A percentile compares a stretch with the other conserved stretches of the same genome.
Evolutionary conservation across 371 early-diverging fungal genomes (phyloP).

Genomic region (Quaeritorhiza haematococci): DNA sequence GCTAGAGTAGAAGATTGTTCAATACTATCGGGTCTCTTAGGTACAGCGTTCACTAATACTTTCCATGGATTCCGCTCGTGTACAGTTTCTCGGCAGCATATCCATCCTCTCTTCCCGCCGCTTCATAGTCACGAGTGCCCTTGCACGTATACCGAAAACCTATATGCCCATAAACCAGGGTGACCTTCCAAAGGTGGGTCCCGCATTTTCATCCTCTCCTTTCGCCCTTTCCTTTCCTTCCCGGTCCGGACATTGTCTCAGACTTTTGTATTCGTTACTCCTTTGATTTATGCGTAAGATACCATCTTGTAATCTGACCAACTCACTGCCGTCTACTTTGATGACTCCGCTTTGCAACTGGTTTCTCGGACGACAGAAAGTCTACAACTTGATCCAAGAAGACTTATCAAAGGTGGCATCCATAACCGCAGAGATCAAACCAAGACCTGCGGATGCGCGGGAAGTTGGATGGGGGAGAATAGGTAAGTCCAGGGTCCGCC

Average conservation of each 20-base stretch:
- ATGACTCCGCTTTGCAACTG: background rate
- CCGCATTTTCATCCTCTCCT: background rate
- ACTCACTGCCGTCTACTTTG: too few relatives aligned
- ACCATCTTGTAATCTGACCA: too few relatives aligned
- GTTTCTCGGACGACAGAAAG: conserved; percentile 44
- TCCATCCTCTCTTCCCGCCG: conserved; percentile 23
- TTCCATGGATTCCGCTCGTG: background rate
- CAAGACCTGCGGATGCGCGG: conserved; percentile 50
- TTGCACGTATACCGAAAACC: conserved; percentile 64
- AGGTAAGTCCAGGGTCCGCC: conserved; percentile 25
- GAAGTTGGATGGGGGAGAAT: conserved; percentile 60
- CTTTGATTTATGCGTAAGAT: too few relatives aligned
- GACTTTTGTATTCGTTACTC: too few relatives aligned
- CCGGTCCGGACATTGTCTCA: background rate
- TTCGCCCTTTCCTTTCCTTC: background rate
- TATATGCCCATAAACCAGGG: conserved; percentile 61
- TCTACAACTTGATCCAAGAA: conserved; percentile 49
- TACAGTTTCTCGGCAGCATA: conserved; percentile 17
- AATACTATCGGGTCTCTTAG: too few relatives aligned
- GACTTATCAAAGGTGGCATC: conserved; percentile 50
- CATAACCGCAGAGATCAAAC: conserved; percentile 47
- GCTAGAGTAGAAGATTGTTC: too few relatives aligned
- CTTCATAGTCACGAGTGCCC: conserved; percentile 47
- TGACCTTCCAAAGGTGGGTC: conserved; percentile 61
- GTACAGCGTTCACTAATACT: background rate